These are phyloP conservation scores for Pseudogymnoascus sp. DNA, from an alignment of 2,329 filamentous ascomycete species.

Conservation along the genomic window DNA sequence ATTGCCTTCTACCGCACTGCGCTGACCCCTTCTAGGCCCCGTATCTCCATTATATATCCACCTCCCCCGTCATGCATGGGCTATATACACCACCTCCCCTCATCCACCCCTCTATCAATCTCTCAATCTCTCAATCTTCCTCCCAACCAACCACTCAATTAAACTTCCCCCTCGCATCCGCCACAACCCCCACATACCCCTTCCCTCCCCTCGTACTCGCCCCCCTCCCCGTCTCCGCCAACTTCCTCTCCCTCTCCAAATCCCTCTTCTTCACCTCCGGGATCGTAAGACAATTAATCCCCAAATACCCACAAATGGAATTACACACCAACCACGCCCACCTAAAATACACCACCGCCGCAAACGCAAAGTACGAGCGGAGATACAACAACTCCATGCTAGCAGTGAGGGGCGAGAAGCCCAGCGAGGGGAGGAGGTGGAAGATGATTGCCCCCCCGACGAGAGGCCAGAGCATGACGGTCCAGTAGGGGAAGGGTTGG, in stretches of 20 bases:
- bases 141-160: not conserved
- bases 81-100: not conserved
- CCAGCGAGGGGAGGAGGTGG: conserved; percentile 67
- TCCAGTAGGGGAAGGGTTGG: conserved; percentile 96
- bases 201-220: not conserved
- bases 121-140: too few species aligned
- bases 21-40: not conserved
- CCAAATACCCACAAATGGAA: conserved; percentile 83
- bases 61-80: not conserved
- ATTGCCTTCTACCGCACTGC: not conserved
- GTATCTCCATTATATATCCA: not conserved
- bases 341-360: conserved; percentile 75
- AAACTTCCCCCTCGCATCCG: not conserved
- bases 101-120: not conserved
- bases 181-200: not conserved
- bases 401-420: conserved; percentile 57
- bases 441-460: conserved; percentile 74
- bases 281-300: conserved; percentile 92
- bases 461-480: conserved; percentile 78
- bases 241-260: not conserved
- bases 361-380: conserved; percentile 74
- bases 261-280: conserved; percentile 42
- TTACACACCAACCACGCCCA: conserved; percentile 90
- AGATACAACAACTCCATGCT: conserved; percentile 70
- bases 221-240: conserved; percentile 19